A percentile compares a stretch with the other conserved stretches of the same genome.
These are phyloP conservation scores for Tillandsia leiboldiana DNA, from an alignment of 176 grass and related monocot genomes.

Conservation along the genomic window DNA sequence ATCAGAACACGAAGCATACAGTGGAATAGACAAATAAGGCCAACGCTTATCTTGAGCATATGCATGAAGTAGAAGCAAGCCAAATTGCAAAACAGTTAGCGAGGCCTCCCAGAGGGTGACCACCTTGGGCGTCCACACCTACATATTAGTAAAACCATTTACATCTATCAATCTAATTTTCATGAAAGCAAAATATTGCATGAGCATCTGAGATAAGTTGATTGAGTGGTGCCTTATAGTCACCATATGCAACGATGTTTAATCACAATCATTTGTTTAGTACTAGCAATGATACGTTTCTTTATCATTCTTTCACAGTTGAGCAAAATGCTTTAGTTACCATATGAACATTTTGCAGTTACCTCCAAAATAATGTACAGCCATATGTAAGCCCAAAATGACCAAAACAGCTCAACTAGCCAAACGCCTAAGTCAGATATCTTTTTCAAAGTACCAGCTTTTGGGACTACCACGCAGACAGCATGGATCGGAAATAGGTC, in stretches of 20 bases:
- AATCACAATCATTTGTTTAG: background rate
- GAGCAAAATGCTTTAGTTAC: background rate
- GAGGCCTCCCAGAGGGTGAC: constrained; percentile 77
- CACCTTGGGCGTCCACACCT: constrained; percentile 81
- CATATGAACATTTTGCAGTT: constrained; percentile 12
- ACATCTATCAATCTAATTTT: background rate
- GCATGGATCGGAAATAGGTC: constrained; percentile 86
- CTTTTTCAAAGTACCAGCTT: constrained; percentile 64
- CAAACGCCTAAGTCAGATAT: constrained; percentile 85
- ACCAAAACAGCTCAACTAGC: constrained; percentile 76
- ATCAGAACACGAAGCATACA: constrained; percentile 39
- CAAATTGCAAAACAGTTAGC: constrained; percentile 86
- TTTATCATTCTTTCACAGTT: too few species aligned
- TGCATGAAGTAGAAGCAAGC: constrained; percentile 65
- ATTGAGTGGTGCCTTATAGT: background rate
- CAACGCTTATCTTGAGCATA: constrained; percentile 91
- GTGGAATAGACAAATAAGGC: constrained; percentile 72
- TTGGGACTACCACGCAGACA: constrained; percentile 75
- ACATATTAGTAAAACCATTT: constrained; percentile 4
- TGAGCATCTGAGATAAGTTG: background rate
- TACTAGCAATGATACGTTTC: too few species aligned
- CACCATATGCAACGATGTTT: background rate
- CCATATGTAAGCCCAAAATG: constrained; percentile 93
- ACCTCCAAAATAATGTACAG: constrained; percentile 87
- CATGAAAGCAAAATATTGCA: background rate